Evolutionary conservation across 441 rosid species (phyloP).

Genomic region (Geranium incanum): DNA sequence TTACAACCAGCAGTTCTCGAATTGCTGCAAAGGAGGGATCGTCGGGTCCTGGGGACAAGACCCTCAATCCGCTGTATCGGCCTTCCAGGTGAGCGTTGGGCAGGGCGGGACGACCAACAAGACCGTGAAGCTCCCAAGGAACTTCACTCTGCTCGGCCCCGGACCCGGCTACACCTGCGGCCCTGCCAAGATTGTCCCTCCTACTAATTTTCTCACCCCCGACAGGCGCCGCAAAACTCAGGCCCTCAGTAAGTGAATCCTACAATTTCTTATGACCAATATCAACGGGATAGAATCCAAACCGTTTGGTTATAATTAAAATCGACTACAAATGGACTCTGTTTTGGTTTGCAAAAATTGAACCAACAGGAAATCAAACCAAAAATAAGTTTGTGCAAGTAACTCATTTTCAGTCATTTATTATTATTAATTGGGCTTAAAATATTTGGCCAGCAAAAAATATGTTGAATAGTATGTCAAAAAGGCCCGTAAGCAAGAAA

Average conservation of each 20-base stretch:
- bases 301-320: no score
- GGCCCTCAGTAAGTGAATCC: conserved; percentile 51
- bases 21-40: conserved; percentile 89
- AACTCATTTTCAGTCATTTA: no score
- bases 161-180: conserved; percentile 89
- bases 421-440: no score
- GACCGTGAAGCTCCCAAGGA: conserved; percentile 77
- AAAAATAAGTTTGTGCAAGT: no score
- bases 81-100: conserved; percentile 67
- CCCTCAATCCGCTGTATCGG: conserved; percentile 54
- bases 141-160: conserved; percentile 74
- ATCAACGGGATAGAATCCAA: no score
- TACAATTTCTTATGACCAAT: no score
- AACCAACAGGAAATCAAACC: no score
- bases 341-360: no score
- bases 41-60: conserved; percentile 73
- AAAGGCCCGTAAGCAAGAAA: no score
- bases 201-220: conserved; percentile 50
- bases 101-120: conserved; percentile 64
- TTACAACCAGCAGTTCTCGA: conserved; percentile 60
- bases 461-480: no score
- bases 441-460: no score
- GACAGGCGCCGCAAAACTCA: conserved; percentile 60
- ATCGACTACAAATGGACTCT: no score
- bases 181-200: conserved; percentile 63